Base-by-base conservation (phyloP, 176 grass and related monocot species). In the Canna indica region DNA sequence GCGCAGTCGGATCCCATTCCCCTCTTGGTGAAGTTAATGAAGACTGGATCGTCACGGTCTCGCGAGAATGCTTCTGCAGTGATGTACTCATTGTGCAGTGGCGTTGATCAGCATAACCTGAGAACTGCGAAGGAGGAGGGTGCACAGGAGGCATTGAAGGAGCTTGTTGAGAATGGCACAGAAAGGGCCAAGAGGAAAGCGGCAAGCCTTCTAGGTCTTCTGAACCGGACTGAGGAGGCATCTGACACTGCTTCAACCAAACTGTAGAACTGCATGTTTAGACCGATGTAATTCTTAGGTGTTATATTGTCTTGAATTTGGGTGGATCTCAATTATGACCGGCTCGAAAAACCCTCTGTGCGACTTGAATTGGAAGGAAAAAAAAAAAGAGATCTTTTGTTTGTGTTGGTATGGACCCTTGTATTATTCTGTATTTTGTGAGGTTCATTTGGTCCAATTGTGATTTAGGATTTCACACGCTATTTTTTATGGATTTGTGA, bases 181-280 rank as follows among this genome's bases (percentile, higher is more conserved):
- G 89, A 93, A 26, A 84, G 90, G 11, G 94, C 94, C 64, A 99
- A 93, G 75, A 90, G 94, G 79, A 99, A 99, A 79, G 86, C 94
- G 47, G 79, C 69, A 60, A 84, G 82, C 69, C 83, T 93, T 54
- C 75, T 99, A 30, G 89, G 83, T 72, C 70, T 99, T 38, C 85
- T 99, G 54, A 59, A 67, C 42, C 89, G 88, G 79, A 28, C 46
- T 57, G 78, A 83, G 44, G 83, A 87, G 62, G 73, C 44, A 3
- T 76, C 34, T 10, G 25, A 27, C 2, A 18, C 22, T 30, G 35
- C 18, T 61, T 44, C 52, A 28, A 30, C 53, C 15, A 18, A 47
- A 36, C 30, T 17, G 25, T 46, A 69, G 17, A 29, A 25, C 50
- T 54, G 17, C 50, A n/a, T 54, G 50, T 54, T 54, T n/a, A n/a